Evolutionary conservation across 805 yeast genomes (phyloP), one percentile per base, ranked within the genome.

Genomic region (Lipomyces oligophaga): DNA sequence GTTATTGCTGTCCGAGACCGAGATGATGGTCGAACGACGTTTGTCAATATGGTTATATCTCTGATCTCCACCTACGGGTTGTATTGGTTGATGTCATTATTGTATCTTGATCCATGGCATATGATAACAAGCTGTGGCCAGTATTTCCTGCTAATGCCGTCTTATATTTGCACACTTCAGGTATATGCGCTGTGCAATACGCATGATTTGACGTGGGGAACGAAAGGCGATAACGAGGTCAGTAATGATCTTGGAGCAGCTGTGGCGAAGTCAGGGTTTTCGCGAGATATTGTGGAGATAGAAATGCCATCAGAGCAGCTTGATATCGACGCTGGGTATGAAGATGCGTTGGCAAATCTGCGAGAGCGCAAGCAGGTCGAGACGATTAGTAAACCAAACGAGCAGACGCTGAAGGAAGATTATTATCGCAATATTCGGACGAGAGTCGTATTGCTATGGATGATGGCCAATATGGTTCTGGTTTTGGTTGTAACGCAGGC

Each of bases 201-300:
- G 51, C 96, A 90, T 65, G 98, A 90, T 70, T 81, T 90, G 38
- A 85, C 96, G 5, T 90, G 97, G 97, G 97, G 97, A 64, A 90
- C 96, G 3, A 86, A 89, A 65, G 96, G 95, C 38, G 86, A 81
- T 41, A 79, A 78, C 8, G 75, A 60, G 15, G 79, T 37, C 63
- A 79, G 71, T 62, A 77, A 71, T 67, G 95, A 77, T 65, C 73
- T 93, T 59, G 97, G 97, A 50, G 80, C 82, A 36, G 96, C 95
- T 20, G 85, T 82, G 59, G 74, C 85, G 2, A 73, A 75, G 32
- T 32, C 76, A 72, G 43, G 79, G 75, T 45, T 38, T 44, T 45
- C 87, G 84, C 57, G 79, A 80, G 50, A 44, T 19, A 34, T 44
- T 19, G 74, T 81, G 43, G 83, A 80, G 54, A 60, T 67, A 26